Conservation (phyloP, 306 rosid genomes). For the Malus orientalis region DNA sequence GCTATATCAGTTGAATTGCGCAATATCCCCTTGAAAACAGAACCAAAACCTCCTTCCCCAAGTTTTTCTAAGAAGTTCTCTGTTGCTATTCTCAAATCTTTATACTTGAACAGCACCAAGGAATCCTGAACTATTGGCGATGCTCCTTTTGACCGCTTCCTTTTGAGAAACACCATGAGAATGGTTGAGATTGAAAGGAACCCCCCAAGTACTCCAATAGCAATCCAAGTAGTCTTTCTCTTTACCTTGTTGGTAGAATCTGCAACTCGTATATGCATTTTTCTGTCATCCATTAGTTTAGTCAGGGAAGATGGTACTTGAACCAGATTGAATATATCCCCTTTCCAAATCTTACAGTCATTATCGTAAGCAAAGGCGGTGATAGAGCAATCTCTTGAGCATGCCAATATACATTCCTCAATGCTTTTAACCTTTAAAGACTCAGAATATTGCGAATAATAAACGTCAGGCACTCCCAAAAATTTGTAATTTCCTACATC, state of each 20-base stretch:
- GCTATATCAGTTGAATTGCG: not conserved
- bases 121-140: not conserved
- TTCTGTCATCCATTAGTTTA: no score
- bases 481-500: not conserved
- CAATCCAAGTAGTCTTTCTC: not conserved
- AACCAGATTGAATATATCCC: not conserved
- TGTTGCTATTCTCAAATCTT: not conserved
- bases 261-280: not conserved
- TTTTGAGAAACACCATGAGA: not conserved
- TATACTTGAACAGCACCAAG: not conserved
- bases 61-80: not conserved
- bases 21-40: not conserved
- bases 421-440: not conserved
- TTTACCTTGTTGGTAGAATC: not conserved
- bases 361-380: not conserved
- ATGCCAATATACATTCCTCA: not conserved
- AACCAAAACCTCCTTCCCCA: not conserved
- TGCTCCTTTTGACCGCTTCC: no score
- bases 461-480: no score
- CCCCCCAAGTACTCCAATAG: not conserved
- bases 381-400: constrained; percentile 1
- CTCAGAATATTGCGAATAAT: no score
- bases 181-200: not conserved
- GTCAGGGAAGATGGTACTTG: no score
- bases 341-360: not conserved